Evolutionary conservation across 2,329 filamentous ascomycete species (phyloP), one percentile per base, ranked within the genome.

Genomic region (Aspergillus tubingensis): DNA sequence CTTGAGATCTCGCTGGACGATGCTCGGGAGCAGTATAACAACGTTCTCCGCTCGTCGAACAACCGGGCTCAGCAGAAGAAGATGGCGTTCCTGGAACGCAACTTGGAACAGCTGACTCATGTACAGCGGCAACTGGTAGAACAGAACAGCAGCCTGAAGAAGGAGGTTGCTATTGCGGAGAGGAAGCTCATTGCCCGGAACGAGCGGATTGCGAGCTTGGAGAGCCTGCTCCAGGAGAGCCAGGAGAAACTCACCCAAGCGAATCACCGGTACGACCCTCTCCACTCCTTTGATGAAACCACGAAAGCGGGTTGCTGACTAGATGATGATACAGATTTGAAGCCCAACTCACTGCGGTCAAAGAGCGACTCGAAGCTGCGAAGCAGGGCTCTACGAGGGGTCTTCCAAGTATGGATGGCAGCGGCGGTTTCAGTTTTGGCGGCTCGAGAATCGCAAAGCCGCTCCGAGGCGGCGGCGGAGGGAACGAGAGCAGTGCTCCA

Each of bases 51-150:
- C 59, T 95, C 92, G 53, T 96, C 92, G 67, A 99, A 99, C 83
- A 98, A 96, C 83, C 90, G 95, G 61, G 94, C 95, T 23, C 95
- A 99, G 81, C 95, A 99, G 80, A 99, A 99, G 90, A 99, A 99
- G 86, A 98, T 99, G 91, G 96, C 95, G 15, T 99, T 99, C 85
- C 81, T 99, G 54, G 95, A 99, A 82, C 90, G 95, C 74, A 99
- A 99, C 76, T 87, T 99, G 43, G 95, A 99, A 80, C 95, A 99
- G 79, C 85, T 99, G 57, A 99, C 95, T 3, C 92, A 96, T 73
- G 95, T 99, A 57, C 95, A 99, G 79, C 88, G 95, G 58, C 95
- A 99, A 80, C 88, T 99, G 11, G 95, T 99, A 32, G 95, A 99
- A 81, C 95, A 99, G 79, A 99, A 99, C 80, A 91, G 91, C 68